Base-by-base conservation (phyloP, 345 rosid species). In the Dovyalis caffra region DNA sequence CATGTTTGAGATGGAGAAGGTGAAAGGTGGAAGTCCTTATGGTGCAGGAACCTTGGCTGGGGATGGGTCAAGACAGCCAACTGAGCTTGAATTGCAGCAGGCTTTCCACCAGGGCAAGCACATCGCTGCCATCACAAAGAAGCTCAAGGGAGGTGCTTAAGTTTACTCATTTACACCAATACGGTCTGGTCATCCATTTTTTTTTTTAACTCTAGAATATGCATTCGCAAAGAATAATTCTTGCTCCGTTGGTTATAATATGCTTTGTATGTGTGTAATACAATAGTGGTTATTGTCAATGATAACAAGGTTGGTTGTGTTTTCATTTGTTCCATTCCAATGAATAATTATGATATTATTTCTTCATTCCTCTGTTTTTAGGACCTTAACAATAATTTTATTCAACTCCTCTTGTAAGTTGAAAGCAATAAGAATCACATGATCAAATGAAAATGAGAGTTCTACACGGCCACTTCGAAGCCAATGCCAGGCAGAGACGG, bases 71-170 rank as follows among this genome's bases (percentile, higher is more conserved):
- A 90, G 98, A 69, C 87, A 86, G 87, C 98, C 97, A 72, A 64
- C 94, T 0, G 86, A 94, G 80, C 87, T 94, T 0, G 97, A 92
- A 86, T 79, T 94, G 80, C 84, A 80, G 79, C 97, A 92, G 77
- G 97, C 97, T 70, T 94, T 92, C 84, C 97, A 94, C 87, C 98
- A 94, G 87, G 98, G 98, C 67, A 90, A 94, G 82, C 83, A 88
- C 94, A 79, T 92, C 35, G 94, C 98, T 20, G 63, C 83, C 84
- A 89, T 94, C 74, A 79, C 97, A 64, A 94, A 90, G 91, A 94
- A 92, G 89, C 93, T 94, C 80, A 92, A 94, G 85, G 92, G 89
- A 80, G 67, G 81, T 76, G 80, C 89, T 75, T 87, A 72, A 69
- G 62, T 64, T 69, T 70, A 68, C 53, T 47, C 32, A 7, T 64